Base-by-base conservation (phyloP, 108 stramenopile species). In the Epithemia pelagica region DNA sequence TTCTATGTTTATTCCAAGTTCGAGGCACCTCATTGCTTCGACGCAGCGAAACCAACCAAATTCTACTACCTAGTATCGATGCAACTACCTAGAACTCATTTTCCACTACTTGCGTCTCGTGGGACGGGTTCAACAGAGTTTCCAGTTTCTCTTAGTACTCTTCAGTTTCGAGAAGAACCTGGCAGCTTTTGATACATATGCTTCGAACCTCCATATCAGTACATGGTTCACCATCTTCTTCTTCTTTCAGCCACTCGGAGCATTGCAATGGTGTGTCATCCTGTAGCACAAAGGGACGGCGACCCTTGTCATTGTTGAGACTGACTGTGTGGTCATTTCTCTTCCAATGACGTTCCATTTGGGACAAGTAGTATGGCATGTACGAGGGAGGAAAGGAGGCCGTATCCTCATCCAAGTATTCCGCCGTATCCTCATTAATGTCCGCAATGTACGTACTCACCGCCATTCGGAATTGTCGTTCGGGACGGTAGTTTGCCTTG, bases 361-460 rank as follows among this genome's bases (percentile, higher is more conserved):
- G 78, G 25, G 68, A 59, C 3, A 46, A 32, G 52, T 67, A 64
- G 32, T 61, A 78, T n/a, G 66, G 57, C 27, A 52, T 74, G 59
- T 78, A 68, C 52, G 59, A 26, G 2, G 78, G 69, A 20, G 78
- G 78, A 58, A 66, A 78, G 0, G 68, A 32, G 8, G 70, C 67
- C 1, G 78, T 78, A 19, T 62, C 70, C 27, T 74, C 78, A 23
- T 81, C 60, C 5, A 46, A 46, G 5, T 46, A 5, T 46, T 46
- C 37, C 7, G 78, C 75, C 58, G 81, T 85, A 7, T 66, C 61
- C 18, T 76, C 66, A 52, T 79, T 79, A 54, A 85, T 77, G 56
- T 88, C 87, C 22, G 82, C 87, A 28, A 88, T 74, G 61, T 85
- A 88, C 28, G 85, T 63, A 0, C 79, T 81, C 18, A 82, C 77